Percentiles rank a stretch among this genome's conserved stretches.
Conservation (phyloP, 139 green algal genomes). For the Coelastrella sp. region DNA sequence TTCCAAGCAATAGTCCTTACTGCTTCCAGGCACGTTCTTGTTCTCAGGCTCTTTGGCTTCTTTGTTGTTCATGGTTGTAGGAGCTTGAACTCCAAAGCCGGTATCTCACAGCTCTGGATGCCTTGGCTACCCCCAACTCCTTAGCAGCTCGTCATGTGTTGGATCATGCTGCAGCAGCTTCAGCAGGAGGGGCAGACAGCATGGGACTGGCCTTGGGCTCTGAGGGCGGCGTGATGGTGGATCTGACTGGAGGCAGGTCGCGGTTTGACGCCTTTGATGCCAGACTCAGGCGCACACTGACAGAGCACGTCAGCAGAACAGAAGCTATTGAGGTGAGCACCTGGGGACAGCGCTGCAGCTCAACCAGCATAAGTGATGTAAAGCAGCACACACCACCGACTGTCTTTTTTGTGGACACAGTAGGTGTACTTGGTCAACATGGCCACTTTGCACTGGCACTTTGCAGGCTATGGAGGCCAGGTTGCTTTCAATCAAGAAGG, state of each 20-base stretch:
- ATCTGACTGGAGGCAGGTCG: neutral
- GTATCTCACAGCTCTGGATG: slow-evolving; percentile 35
- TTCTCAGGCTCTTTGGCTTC: too few relatives aligned
- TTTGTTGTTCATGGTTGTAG: slow-evolving; percentile 11
- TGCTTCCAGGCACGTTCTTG: too few relatives aligned
- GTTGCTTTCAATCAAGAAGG: slow-evolving; percentile 1
- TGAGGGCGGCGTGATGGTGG: neutral
- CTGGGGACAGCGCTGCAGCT: too few relatives aligned
- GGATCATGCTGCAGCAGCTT: slow-evolving; percentile 9
- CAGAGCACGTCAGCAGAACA: slow-evolving; percentile 3
- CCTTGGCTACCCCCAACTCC: neutral
- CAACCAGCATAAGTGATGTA: neutral
- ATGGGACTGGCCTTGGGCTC: neutral
- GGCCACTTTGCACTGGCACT: neutral
- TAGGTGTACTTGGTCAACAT: neutral
- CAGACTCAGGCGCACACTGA: slow-evolving; percentile 22
- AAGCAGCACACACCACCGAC: neutral
- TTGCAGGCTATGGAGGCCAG: slow-evolving; percentile 27
- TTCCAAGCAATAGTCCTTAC: too few relatives aligned
- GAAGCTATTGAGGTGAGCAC: slow-evolving; percentile 26
- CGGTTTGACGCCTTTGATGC: slow-evolving; percentile 44
- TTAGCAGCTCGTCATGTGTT: neutral
- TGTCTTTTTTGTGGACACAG: too few relatives aligned
- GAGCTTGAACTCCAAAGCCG: slow-evolving; percentile 51
- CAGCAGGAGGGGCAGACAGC: neutral